Evolutionary conservation across 2,329 filamentous ascomycete genomes (phyloP), one percentile per base, ranked within the genome.

Genomic region (Apiospora saccharicola): DNA sequence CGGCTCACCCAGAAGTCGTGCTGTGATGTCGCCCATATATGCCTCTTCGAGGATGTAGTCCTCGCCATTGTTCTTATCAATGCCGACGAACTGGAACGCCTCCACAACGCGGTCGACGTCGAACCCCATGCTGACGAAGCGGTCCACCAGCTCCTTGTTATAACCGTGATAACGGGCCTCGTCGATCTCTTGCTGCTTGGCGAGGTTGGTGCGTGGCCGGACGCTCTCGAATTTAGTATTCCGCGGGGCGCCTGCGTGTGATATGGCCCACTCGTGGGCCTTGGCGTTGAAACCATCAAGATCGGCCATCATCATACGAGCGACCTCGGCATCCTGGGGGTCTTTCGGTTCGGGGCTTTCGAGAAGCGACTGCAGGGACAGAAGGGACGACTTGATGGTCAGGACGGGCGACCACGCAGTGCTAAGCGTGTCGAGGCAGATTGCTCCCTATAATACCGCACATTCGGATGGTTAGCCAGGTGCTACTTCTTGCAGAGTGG

Each of bases 271-370:
- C 76, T 98, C 93, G 74, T 95, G 91, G 0, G 96, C 96, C 75
- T 93, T 92, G 75, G 90, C 88, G 71, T 93, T 91, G 79, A 98
- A 98, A 72, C 91, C 90, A 68, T 93, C 90, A 0, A 94, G 94
- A 67, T 93, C 89, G 2, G 91, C 89, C 73, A 97, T 87, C 79
- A 98, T 88, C 94, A 98, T 97, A 78, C 89, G 91, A 34, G 96
- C 96, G 0, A 98, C 96, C 82, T 98, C 94, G 51, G 95, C 95
- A 79, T 99, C 96, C 85, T 99, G 96, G 0, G 96, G 96, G 76
- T 99, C 96, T 78, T 96, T 97, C 0, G 96, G 96, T 81, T 99
- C 97, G 4, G 96, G 96, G 24, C 92, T 94, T 83, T 94, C 94
- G 79, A 99, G 93, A 24, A 99, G 90, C 76, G 95, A 96, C 82